Evolutionary conservation across 345 rosid genomes (phyloP).

Genomic region (Corchorus olitorius): DNA sequence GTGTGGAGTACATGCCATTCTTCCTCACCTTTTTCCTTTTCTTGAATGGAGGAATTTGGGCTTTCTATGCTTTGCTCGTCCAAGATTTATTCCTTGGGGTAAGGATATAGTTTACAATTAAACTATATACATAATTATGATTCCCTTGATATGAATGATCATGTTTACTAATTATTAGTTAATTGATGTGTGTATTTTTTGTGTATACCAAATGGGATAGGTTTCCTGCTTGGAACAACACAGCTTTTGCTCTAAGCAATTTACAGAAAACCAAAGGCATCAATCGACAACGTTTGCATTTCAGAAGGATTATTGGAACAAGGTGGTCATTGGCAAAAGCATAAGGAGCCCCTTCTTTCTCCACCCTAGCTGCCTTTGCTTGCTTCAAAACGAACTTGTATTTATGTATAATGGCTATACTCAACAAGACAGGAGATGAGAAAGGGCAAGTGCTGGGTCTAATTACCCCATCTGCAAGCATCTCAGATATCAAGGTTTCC

Average conservation of each 20-base stretch:
- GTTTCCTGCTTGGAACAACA: slow-evolving; percentile 57
- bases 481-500: neutral
- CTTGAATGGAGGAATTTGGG: slow-evolving; percentile 72
- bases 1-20: slow-evolving; percentile 81
- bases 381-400: no score
- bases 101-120: slow-evolving; percentile 20
- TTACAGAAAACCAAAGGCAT: slow-evolving; percentile 46
- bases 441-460: neutral
- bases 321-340: slow-evolving; percentile 21
- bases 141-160: no score
- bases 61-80: slow-evolving; percentile 57
- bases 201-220: slow-evolving; percentile 57
- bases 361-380: no score
- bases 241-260: slow-evolving; percentile 60
- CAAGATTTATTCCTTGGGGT: slow-evolving; percentile 57
- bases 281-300: neutral
- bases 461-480: neutral
- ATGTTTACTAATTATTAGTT: no score
- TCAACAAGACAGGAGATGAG: neutral
- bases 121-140: no score
- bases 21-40: slow-evolving; percentile 62
- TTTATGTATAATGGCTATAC: no score
- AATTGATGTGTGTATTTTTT: neutral
- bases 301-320: slow-evolving; percentile 31
- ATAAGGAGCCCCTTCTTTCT: slow-evolving; percentile 22